Percentiles rank a stretch among this genome's conserved stretches.
Conservation (phyloP, 345 rosid species). For the Acer saccharum region DNA sequence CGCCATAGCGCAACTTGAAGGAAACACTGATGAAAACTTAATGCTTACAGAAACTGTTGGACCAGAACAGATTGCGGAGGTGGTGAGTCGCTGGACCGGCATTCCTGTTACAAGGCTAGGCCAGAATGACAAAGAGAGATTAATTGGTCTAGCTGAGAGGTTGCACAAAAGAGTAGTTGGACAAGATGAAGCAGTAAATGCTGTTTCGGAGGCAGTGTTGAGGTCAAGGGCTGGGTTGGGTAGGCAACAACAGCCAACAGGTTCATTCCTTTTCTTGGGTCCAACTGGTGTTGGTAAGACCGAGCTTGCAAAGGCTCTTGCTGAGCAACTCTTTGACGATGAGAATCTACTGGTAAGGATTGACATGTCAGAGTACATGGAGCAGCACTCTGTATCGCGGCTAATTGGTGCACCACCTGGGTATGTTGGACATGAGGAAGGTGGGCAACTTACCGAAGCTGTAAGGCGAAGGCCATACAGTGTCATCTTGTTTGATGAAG, state of each 20-base stretch:
- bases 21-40: slow-evolving; percentile 56
- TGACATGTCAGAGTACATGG: slow-evolving; percentile 92
- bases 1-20: slow-evolving; percentile 69
- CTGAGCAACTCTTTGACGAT: slow-evolving; percentile 87
- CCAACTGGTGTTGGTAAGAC: slow-evolving; percentile 98
- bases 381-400: slow-evolving; percentile 80
- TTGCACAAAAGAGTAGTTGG: slow-evolving; percentile 87
- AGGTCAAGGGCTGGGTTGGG: slow-evolving; percentile 91
- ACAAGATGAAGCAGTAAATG: slow-evolving; percentile 72
- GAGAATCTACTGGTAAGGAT: slow-evolving; percentile 78
- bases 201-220: slow-evolving; percentile 84
- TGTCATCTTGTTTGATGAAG: slow-evolving; percentile 84
- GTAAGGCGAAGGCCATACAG: slow-evolving; percentile 90
- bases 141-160: slow-evolving; percentile 79
- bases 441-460: slow-evolving; percentile 92
- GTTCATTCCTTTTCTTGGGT: slow-evolving; percentile 85
- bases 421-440: slow-evolving; percentile 96
- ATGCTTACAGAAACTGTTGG: slow-evolving; percentile 88
- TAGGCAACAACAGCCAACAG: slow-evolving; percentile 96
- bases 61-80: slow-evolving; percentile 92
- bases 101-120: slow-evolving; percentile 91
- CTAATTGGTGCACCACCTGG: slow-evolving; percentile 93
- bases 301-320: slow-evolving; percentile 91
- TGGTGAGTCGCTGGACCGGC: slow-evolving; percentile 95
- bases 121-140: slow-evolving; percentile 77